Evolutionary conservation across 2,329 filamentous ascomycete species (phyloP), one percentile per base, ranked within the genome.

Genomic region (Verticillium nubilum): DNA sequence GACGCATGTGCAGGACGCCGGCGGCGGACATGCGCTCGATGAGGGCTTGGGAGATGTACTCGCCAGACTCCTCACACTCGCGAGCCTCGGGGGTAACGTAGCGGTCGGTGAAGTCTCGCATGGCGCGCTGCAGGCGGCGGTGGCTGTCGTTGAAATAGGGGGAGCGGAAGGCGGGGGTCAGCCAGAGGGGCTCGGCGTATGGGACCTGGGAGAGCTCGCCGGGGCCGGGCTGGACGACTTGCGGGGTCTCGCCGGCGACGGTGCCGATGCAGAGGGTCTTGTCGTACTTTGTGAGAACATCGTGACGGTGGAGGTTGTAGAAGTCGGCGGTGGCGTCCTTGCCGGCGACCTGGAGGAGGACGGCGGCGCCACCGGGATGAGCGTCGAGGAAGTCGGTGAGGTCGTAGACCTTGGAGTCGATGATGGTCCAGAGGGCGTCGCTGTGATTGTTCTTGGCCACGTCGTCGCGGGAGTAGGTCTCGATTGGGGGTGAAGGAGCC

Each of bases 241-340:
- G 85, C 23, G 91, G 82, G 68, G 82, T 87, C 78, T 96, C 91
- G 73, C 86, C 89, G 65, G 86, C 78, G 69, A 96, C 73, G 15
- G 85, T 90, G 68, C 92, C 92, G 67, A 96, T 83, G 73, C 85
- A 88, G 19, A 96, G 82, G 53, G 58, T 58, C 67, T 84, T 80
- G 54, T 81, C 76, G 79, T 96, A 96, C 73, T 92, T 92, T 62
- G 86, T 78, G 12, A 96, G 82, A n/a, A 96, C 90, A 74, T 96
- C 92, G 67, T 96, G 91, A 27, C 92, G 82, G 77, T 97, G 92
- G 58, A 97, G 86, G 78, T 96, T 96, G 84, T 96, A 96, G 75
- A 96, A 96, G 59, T 88, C 89, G 35, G 82, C 78, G 2, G 92
- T 96, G 56, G 91, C 91, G 70, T 96, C 92, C 65, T 86, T 83